Evolutionary conservation across 2,329 filamentous ascomycete genomes (phyloP).

Genomic region (Penicillium sp.): DNA sequence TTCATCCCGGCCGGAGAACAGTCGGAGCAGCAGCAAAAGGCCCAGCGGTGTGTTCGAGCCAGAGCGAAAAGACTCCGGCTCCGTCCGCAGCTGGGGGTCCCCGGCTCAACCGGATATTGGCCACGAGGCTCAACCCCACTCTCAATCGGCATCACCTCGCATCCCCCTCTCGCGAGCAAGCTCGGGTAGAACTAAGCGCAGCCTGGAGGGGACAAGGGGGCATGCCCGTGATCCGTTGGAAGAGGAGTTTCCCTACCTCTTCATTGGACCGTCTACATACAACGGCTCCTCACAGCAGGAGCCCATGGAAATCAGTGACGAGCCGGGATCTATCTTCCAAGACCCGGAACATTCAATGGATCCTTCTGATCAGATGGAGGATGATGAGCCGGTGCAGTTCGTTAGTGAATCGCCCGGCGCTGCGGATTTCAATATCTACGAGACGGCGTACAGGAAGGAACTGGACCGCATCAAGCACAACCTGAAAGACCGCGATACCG

Average conservation of each 20-base stretch:
- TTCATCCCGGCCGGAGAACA: slow-evolving; percentile 17
- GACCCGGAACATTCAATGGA: slow-evolving; percentile 28
- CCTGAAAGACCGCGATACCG: slow-evolving; percentile 40
- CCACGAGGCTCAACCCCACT: slow-evolving; percentile 17
- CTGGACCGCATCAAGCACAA: slow-evolving; percentile 65
- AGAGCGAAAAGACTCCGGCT: slow-evolving; percentile 29
- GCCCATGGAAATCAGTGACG: slow-evolving; percentile 12
- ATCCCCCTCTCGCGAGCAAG: slow-evolving; percentile 30
- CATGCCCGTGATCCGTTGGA: slow-evolving; percentile 65
- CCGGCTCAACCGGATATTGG: slow-evolving; percentile 18
- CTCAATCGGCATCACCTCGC: slow-evolving; percentile 33
- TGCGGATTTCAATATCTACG: slow-evolving; percentile 84
- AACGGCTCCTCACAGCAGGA: slow-evolving; percentile 31
- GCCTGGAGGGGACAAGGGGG: slow-evolving; percentile 53
- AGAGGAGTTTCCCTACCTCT: slow-evolving; percentile 68
- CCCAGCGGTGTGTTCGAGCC: slow-evolving; percentile 20
- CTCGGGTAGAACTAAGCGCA: slow-evolving; percentile 37
- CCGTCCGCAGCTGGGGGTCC: slow-evolving; percentile 22
- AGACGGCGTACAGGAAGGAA: slow-evolving; percentile 81
- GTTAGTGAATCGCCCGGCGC: slow-evolving; percentile 83
- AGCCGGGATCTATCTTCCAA: slow-evolving; percentile 19
- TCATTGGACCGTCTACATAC: slow-evolving; percentile 65
- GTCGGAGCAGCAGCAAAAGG: slow-evolving; percentile 15
- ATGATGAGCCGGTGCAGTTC: slow-evolving; percentile 37
- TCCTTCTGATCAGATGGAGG: slow-evolving; percentile 22